A percentile compares a stretch with the other conserved stretches of the same genome.
These are phyloP conservation scores for Porcisia hertigi DNA, from an alignment of 208 protist species.

Conservation along the genomic window DNA sequence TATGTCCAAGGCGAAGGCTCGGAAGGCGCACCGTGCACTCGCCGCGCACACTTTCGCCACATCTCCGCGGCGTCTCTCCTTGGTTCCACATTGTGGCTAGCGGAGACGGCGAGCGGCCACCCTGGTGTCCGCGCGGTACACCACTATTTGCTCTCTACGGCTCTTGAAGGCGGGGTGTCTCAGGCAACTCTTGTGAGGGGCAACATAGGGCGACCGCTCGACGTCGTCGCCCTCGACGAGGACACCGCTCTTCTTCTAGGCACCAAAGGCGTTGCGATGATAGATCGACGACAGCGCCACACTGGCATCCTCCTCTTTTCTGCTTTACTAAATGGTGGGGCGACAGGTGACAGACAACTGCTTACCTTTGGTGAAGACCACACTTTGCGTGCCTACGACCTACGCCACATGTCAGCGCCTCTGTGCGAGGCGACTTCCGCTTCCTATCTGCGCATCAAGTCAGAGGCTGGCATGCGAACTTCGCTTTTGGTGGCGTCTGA, in stretches of 20 bases:
- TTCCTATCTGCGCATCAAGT: slow-evolving; percentile 23
- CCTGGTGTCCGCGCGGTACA: slow-evolving; percentile 2
- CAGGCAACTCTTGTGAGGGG: neutral
- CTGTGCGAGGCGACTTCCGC: slow-evolving; percentile 10
- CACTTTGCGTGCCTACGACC: slow-evolving; percentile 26
- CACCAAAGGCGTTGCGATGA: slow-evolving; percentile 7
- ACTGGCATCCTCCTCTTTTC: neutral
- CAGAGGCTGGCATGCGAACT: slow-evolving; percentile 4
- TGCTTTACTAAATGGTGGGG: slow-evolving; percentile 10
- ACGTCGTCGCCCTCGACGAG: slow-evolving; percentile 20
- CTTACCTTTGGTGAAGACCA: slow-evolving; percentile 28
- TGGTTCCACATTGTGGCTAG: slow-evolving; percentile 15
- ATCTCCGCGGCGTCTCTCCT: slow-evolving; percentile 6
- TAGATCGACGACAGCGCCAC: slow-evolving; percentile 9
- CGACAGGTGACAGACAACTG: slow-evolving; percentile 12
- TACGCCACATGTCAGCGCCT: slow-evolving; percentile 13
- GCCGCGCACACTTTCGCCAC: slow-evolving; percentile 12
- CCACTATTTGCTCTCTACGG: slow-evolving; percentile 1
- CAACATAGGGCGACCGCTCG: slow-evolving; percentile 10
- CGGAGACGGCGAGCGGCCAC: slow-evolving; percentile 1
- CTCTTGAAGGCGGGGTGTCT: slow-evolving; percentile 9
- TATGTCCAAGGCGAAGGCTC: slow-evolving; percentile 1
- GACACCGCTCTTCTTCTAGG: slow-evolving; percentile 21
- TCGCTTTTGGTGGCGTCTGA: slow-evolving; percentile 38
- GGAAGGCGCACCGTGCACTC: neutral